Base-by-base conservation (phyloP, 2,329 filamentous ascomycete genomes). In the Sclerotinia trifoliorum region DNA sequence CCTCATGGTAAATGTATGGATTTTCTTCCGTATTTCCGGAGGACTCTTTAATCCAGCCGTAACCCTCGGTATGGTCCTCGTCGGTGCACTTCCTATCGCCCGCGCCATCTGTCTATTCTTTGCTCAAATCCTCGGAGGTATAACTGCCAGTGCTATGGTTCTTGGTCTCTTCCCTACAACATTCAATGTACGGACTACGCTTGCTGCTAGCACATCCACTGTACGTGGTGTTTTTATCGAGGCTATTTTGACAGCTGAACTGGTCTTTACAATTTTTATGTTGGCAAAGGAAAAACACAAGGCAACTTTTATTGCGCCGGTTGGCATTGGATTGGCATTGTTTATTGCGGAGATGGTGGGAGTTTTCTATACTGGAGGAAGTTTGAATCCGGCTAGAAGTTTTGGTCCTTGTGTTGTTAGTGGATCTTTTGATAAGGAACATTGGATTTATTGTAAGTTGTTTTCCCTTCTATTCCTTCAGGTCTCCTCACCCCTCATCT, bases 1-100 rank as follows among this genome's bases (percentile, higher is more conserved):
- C 3, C 77, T 86, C 61, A 81, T 81, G 35, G 83, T 84, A 69
- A 86, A 85, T 70, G 82, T 83, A 4, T 86, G 84, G 84, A 80
- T 84, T 3, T 85, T 85, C 74, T 85, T 81, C 74, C 80, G 83
- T 32, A 79, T 85, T 35, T 81, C 80, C 0, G 83, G 83, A 24
- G 83, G 83, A 5, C 76, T 84, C n/a, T 85, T 85, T 74, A 85
- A 85, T 66, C 83, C 83, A 0, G 80, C 79, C 39, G 81, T 69
- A 19, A 79, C 79, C 1, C 69, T 80, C 5, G 79, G 75, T 17
- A 76, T 80, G 75, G 73, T 74, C 17, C 73, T 80, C 24, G 74
- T 79, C 46, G 77, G 79, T 7, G 78, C 77, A 11, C 68, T 80
- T 6, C 73, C 76, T 5, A 63, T 73, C 42, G 54, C 77, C 6